Evolutionary conservation across 2,329 filamentous ascomycete genomes (phyloP), one percentile per base, ranked within the genome.

Genomic region (Calonectria naviculata): DNA sequence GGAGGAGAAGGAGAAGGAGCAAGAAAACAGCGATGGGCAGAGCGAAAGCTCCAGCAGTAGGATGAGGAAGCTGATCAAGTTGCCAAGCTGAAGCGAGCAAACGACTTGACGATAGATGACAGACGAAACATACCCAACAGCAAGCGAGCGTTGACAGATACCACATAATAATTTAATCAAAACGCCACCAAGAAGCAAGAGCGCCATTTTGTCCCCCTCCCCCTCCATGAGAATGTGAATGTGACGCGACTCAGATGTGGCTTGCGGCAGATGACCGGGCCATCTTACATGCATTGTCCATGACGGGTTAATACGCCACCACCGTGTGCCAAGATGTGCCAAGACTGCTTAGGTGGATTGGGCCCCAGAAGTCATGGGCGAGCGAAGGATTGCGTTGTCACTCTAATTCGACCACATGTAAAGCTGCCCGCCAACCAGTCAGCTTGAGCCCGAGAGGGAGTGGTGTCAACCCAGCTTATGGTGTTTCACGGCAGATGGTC

Each of bases 1-100:
- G 2, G 65, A 65, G 12, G 67, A 71, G 15, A 74, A 63, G 13
- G 72, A 70, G 31, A 62, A 75, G 7, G 72, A 75, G 15, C 60
- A 34, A 17, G 47, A 66, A 34, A 65, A 38, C 21, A 60, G 64
- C n/a, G 67, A 70, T 34, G 36, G 34, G n/a, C 36, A 63, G 17
- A 68, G 66, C 21, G 44, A 44, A 26, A 68, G 66, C 46, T 62
- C 65, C 24, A 68, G 46, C 56, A 41, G 31, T n/a, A 58, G 34
- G 34, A 42, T 65, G 26, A 46, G 54, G 28, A 70, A 31, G 44
- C 44, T 70, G n/a, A 44, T 70, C 34, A 70, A 70, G 67, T 46
- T 52, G 44, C 62, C 62, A 13, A 70, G 28, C 28, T 65, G 4
- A 60, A 29, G 31, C 56, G 13, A 28, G 60, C 34, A 52, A 19